Evolutionary conservation across 805 yeast genomes (phyloP).

Genomic region (Teunomyces barrocoloradensis): DNA sequence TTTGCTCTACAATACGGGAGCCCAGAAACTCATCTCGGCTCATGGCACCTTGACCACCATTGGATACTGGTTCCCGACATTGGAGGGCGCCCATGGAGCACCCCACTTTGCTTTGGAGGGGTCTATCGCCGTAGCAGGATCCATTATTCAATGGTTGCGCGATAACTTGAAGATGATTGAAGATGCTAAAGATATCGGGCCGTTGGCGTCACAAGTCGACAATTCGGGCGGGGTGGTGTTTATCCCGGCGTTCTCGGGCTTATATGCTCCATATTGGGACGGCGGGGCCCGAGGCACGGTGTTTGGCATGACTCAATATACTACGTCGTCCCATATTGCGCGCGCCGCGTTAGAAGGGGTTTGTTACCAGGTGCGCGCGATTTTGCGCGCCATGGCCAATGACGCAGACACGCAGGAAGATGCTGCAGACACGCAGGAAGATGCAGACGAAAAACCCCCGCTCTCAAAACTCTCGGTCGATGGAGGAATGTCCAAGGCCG

Average conservation of each 20-base stretch:
- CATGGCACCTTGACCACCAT: constrained; percentile 88
- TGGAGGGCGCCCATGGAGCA: constrained; percentile 43
- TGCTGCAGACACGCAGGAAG: constrained; percentile 43
- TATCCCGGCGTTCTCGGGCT: constrained; percentile 92
- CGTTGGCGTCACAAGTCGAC: constrained; percentile 77
- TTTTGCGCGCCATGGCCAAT: constrained; percentile 82
- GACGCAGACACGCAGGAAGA: constrained; percentile 69
- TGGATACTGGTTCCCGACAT: constrained; percentile 82
- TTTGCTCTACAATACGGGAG: constrained; percentile 83
- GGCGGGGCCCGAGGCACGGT: constrained; percentile 89
- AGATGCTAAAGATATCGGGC: constrained; percentile 84
- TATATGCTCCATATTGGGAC: constrained; percentile 96
- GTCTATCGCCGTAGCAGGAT: constrained; percentile 94
- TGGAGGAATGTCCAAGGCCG: constrained; percentile 93
- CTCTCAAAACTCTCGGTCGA: constrained; percentile 71
- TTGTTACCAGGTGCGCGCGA: constrained; percentile 90
- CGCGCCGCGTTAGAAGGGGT: constrained; percentile 95
- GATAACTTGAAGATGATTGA: constrained; percentile 83
- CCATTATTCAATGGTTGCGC: constrained; percentile 90
- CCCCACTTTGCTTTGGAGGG: constrained; percentile 94
- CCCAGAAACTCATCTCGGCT: constrained; percentile 61
- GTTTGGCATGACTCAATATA: constrained; percentile 88
- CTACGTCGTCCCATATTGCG: constrained; percentile 89
- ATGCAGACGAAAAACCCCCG: constrained; percentile 34
- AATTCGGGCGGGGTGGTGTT: constrained; percentile 90